Evolutionary conservation across 305 asterid species (phyloP).

Genomic region (Ilex paraguariensis): DNA sequence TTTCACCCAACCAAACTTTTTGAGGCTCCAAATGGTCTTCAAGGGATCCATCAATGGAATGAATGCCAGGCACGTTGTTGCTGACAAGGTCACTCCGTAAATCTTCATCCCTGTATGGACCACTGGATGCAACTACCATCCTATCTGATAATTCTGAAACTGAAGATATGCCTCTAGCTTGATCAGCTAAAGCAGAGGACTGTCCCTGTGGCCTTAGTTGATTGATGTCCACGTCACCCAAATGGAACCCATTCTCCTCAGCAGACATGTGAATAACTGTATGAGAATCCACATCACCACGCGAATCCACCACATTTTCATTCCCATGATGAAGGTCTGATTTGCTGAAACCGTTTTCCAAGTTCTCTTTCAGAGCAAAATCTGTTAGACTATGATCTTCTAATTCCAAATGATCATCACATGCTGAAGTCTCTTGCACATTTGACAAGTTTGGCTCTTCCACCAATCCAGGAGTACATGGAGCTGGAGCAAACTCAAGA

Average conservation of each 20-base stretch:
- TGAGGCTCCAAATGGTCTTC: slow-evolving; percentile 23
- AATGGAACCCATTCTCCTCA: slow-evolving; percentile 42
- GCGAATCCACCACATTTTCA: slow-evolving; percentile 36
- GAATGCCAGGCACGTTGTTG: slow-evolving; percentile 16
- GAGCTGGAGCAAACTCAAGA: slow-evolving; percentile 91
- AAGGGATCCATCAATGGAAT: slow-evolving; percentile 20
- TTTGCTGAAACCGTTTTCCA: slow-evolving; percentile 21
- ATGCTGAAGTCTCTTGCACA: slow-evolving; percentile 74
- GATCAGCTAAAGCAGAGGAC: slow-evolving; percentile 30
- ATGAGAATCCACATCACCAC: slow-evolving; percentile 29
- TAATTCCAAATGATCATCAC: slow-evolving; percentile 75
- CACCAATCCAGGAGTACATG: slow-evolving; percentile 85
- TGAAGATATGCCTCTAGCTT: slow-evolving; percentile 23
- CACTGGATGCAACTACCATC: slow-evolving; percentile 32
- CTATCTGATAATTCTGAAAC: slow-evolving; percentile 27
- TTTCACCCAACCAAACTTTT: slow-evolving; percentile 30
- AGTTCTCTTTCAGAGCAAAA: slow-evolving; percentile 33
- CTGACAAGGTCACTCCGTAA: slow-evolving; percentile 26
- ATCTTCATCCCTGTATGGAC: slow-evolving; percentile 26
- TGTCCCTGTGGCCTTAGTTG: slow-evolving; percentile 29
- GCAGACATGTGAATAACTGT: slow-evolving; percentile 27
- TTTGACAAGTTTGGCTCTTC: slow-evolving; percentile 82
- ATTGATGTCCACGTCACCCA: slow-evolving; percentile 30
- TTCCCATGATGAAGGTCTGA: slow-evolving; percentile 24
- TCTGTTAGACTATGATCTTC: slow-evolving; percentile 53